Base-by-base conservation (phyloP, 1,139 yeast genomes). In the Arxiozyma slooffiae region DNA sequence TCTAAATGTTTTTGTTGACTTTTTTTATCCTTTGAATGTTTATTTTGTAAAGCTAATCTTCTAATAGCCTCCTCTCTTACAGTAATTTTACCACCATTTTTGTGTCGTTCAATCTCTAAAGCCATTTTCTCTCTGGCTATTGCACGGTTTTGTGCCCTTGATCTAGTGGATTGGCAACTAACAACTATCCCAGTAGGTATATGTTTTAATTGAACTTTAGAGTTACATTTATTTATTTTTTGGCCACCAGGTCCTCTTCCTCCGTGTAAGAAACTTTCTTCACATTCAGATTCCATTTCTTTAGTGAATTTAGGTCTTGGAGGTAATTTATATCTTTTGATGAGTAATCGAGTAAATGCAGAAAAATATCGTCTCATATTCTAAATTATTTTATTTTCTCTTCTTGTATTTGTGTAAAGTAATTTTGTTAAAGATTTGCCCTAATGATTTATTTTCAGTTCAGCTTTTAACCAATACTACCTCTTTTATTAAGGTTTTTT, bases 181-280 rank as follows among this genome's bases (percentile, higher is more conserved):
- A 92, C 89, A 0, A 89, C 95, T 1, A 88, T 67, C 0, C 97
- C 97, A 0, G 96, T 86, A 0, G 96, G 96, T 0, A 78, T 60
- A 62, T 92, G 97, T 38, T 81, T 83, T 49, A 92, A 69, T 62
- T 92, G 98, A 0, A 92, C 97, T 64, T 90, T 90, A 48, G 94
- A 84, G 62, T 86, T 89, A n/a, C 95, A 82, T 62, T 92, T 90
- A 65, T 92, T 92, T 67, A 92, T 89, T 69, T 74, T 90, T 66
- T 92, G 97, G 1, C 98, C 98, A 5, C 98, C 98, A 17, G 95
- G 90, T 0, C 97, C 97, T 2, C 82, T 69, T 0, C 97, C 97
- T 11, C 97, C 97, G 67, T 89, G 89, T 42, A 90, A 71, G 63
- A 90, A 90, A 52, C 79, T 85, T 62, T 90, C 97, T 18, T 79